phyloP scores from a whole-genome alignment of 768 basidiomycete genomes.

The Hortiboletus campestris region DNA sequence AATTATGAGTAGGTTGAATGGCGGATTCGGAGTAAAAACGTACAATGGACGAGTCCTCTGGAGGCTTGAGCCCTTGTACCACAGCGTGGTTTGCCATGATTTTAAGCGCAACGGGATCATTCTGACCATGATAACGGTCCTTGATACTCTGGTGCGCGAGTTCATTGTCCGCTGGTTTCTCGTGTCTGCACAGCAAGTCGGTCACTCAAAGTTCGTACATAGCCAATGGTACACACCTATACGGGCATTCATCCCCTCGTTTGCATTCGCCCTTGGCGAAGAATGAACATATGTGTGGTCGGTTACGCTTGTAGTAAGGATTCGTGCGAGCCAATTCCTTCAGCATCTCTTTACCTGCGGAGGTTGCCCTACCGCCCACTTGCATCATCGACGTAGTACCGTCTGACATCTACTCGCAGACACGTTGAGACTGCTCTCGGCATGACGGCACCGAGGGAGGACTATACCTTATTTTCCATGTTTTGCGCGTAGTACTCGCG shows the following conservation, averaged over 20 bases:
- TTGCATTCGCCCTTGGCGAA: slow-evolving; percentile 94
- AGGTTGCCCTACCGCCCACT: slow-evolving; percentile 54
- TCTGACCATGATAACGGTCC: slow-evolving; percentile 89
- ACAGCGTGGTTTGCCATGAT: slow-evolving; percentile 82
- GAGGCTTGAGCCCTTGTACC: slow-evolving; percentile 78
- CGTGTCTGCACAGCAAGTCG: slow-evolving; percentile 57
- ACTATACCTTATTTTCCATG: slow-evolving; percentile 72
- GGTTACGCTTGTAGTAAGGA: slow-evolving; percentile 96
- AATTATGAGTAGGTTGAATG: slow-evolving; percentile 1
- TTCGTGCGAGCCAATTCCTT: slow-evolving; percentile 93
- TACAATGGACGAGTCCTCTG: slow-evolving; percentile 85
- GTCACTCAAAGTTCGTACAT: not conserved
- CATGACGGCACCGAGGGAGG: not conserved
- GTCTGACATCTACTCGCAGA: slow-evolving; percentile 55
- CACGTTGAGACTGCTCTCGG: not conserved
- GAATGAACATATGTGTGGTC: slow-evolving; percentile 93
- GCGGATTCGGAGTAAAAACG: slow-evolving; percentile 33
- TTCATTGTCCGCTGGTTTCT: slow-evolving; percentile 80
- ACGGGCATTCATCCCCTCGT: slow-evolving; percentile 90
- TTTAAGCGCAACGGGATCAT: slow-evolving; percentile 93
- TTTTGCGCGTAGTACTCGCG: slow-evolving; percentile 94
- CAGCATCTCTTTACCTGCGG: slow-evolving; percentile 94
- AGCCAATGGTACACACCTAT: slow-evolving; percentile 45
- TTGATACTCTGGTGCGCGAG: slow-evolving; percentile 90
- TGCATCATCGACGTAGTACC: slow-evolving; percentile 63